A percentile compares a stretch with the other conserved stretches of the same genome.
These are phyloP conservation scores for Suillus decipiens DNA, from an alignment of 768 basidiomycete genomes.

Conservation along the genomic window DNA sequence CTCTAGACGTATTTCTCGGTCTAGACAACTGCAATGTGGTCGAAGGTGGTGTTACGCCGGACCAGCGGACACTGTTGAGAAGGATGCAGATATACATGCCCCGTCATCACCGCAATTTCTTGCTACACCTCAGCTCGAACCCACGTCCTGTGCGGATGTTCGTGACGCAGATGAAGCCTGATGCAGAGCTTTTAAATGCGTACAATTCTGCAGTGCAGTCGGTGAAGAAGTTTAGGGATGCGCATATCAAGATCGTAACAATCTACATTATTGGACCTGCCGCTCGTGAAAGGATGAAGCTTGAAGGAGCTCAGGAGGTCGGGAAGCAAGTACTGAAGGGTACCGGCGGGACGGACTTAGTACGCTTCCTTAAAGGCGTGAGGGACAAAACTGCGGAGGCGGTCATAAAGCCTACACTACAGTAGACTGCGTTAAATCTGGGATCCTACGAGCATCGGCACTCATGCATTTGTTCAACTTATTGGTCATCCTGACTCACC, in stretches of 20 bases:
- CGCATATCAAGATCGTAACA: slow-evolving; percentile 74
- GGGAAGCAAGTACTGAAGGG: slow-evolving; percentile 52
- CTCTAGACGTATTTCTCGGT: slow-evolving; percentile 72
- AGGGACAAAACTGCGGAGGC: slow-evolving; percentile 65
- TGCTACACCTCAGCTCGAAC: slow-evolving; percentile 61
- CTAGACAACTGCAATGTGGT: slow-evolving; percentile 48
- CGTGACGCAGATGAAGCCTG: slow-evolving; percentile 32
- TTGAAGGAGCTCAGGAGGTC: neutral
- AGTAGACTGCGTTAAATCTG: neutral
- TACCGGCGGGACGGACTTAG: slow-evolving; percentile 78
- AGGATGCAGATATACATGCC: slow-evolving; percentile 87
- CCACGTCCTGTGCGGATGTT: slow-evolving; percentile 63
- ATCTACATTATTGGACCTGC: slow-evolving; percentile 79
- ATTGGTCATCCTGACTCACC: neutral
- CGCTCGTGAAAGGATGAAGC: slow-evolving; percentile 18
- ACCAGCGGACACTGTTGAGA: slow-evolving; percentile 51
- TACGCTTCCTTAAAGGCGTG: slow-evolving; percentile 73
- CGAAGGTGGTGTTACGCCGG: slow-evolving; percentile 13
- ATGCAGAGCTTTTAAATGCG: slow-evolving; percentile 43
- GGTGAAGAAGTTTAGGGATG: slow-evolving; percentile 73
- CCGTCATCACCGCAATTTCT: slow-evolving; percentile 74
- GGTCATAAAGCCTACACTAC: slow-evolving; percentile 16
- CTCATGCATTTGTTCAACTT: neutral
- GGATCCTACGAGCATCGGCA: neutral
- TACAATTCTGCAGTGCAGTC: slow-evolving; percentile 68